Evolutionary conservation across 2,329 filamentous ascomycete species (phyloP).

Genomic region (Capronia americana): DNA sequence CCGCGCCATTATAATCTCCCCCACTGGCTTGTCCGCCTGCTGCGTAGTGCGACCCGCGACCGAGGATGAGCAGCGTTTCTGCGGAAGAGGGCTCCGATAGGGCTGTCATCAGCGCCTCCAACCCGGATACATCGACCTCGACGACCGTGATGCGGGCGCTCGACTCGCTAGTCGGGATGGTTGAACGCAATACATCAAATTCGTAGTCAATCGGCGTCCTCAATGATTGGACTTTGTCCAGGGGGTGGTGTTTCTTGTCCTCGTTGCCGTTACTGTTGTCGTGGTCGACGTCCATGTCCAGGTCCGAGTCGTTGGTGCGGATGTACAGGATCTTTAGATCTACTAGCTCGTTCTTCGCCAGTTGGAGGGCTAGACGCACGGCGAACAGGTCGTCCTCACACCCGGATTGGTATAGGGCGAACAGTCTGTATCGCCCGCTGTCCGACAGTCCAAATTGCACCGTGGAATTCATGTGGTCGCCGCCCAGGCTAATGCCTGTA

Average conservation of each 20-base stretch:
- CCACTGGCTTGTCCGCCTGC: background rate
- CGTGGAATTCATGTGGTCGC: slow-evolving; percentile 25
- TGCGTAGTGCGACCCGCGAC: slow-evolving; percentile 7
- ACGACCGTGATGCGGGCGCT: slow-evolving; percentile 21
- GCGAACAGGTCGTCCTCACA: slow-evolving; percentile 81
- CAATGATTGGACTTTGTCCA: background rate
- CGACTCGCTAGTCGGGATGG: slow-evolving; percentile 13
- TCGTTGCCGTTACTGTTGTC: background rate
- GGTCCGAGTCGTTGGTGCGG: slow-evolving; percentile 14
- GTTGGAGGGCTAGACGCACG: slow-evolving; percentile 79
- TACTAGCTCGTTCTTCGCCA: slow-evolving; percentile 78
- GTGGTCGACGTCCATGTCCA: slow-evolving; percentile 2
- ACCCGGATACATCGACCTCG: slow-evolving; percentile 21
- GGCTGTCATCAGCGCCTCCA: slow-evolving; percentile 47
- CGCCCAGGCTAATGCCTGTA: slow-evolving; percentile 63
- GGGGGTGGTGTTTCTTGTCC: slow-evolving; percentile 1
- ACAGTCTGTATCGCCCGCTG: slow-evolving; percentile 69
- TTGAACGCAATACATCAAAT: slow-evolving; percentile 23
- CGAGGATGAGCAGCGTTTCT: slow-evolving; percentile 27
- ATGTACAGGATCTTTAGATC: slow-evolving; percentile 34
- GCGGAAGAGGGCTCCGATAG: slow-evolving; percentile 39
- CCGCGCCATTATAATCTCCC: background rate
- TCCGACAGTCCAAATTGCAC: slow-evolving; percentile 35
- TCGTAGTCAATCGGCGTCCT: slow-evolving; percentile 22
- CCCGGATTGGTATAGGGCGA: slow-evolving; percentile 80